These are phyloP conservation scores for Cerrena zonata DNA, from an alignment of 1,284 basidiomycete species.

Conservation along the genomic window DNA sequence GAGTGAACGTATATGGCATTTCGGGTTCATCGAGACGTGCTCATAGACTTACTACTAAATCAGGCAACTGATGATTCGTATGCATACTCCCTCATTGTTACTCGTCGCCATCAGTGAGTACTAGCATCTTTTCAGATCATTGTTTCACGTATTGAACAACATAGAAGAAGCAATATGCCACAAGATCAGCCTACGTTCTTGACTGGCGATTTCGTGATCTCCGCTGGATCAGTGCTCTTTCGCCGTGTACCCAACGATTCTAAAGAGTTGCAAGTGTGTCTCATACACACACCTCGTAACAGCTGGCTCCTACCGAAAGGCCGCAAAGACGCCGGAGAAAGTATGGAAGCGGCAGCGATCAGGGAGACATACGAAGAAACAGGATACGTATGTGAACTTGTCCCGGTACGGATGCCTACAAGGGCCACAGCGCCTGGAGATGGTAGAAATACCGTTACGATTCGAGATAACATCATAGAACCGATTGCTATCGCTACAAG, in stretches of 20 bases:
- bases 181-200: neutral
- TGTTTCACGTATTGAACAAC: no score
- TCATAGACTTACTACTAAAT: no score
- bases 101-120: no score
- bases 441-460: neutral
- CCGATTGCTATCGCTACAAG: constrained; percentile 34
- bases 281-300: constrained; percentile 14
- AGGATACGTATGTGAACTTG: constrained; percentile 42
- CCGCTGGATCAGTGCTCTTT: neutral
- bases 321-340: constrained; percentile 51
- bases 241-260: neutral
- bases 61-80: no score
- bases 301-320: constrained; percentile 54
- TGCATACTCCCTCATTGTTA: no score
- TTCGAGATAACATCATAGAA: constrained; percentile 26
- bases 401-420: constrained; percentile 26
- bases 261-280: neutral
- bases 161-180: no score
- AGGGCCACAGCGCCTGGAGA: constrained; percentile 34
- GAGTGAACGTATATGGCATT: no score
- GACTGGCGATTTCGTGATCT: neutral
- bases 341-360: constrained; percentile 40
- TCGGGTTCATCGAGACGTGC: no score
- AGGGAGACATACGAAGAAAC: constrained; percentile 60
- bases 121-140: no score